A percentile compares a stretch with the other conserved stretches of the same genome.
phyloP scores from a whole-genome alignment of 1,284 basidiomycete species.

The Leucoagaricus sp. region DNA sequence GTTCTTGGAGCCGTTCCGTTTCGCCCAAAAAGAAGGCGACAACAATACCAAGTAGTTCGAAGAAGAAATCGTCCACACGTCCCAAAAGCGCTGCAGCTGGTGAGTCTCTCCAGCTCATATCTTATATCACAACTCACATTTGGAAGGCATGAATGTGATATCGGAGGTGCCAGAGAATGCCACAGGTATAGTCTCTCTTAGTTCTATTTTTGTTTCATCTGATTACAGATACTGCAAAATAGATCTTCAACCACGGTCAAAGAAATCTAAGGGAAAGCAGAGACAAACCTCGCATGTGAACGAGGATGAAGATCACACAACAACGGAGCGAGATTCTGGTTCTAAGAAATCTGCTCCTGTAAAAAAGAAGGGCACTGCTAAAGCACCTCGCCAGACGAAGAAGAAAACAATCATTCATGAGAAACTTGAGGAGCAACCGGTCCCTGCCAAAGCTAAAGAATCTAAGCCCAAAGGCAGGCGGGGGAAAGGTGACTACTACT shows the following conservation, averaged over 20 bases:
- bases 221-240: too few species aligned
- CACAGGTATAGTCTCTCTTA: background rate
- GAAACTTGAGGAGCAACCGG: background rate
- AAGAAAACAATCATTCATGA: background rate
- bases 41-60: background rate
- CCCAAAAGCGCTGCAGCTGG: background rate
- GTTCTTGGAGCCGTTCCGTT: conserved; percentile 10
- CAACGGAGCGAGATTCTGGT: background rate
- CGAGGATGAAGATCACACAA: background rate
- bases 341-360: background rate
- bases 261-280: background rate
- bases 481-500: conserved; percentile 6
- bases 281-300: background rate
- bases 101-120: background rate
- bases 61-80: background rate
- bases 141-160: background rate
- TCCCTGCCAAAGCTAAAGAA: background rate
- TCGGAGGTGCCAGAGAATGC: background rate
- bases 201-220: background rate
- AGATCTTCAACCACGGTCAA: background rate
- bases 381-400: background rate
- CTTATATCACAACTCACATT: background rate
- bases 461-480: conserved; percentile 11
- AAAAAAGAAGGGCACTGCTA: background rate
- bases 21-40: conserved; percentile 6